Evolutionary conservation across 139 green algal species (phyloP), one percentile per base, ranked within the genome.

Genomic region (Chlorella sp.): DNA sequence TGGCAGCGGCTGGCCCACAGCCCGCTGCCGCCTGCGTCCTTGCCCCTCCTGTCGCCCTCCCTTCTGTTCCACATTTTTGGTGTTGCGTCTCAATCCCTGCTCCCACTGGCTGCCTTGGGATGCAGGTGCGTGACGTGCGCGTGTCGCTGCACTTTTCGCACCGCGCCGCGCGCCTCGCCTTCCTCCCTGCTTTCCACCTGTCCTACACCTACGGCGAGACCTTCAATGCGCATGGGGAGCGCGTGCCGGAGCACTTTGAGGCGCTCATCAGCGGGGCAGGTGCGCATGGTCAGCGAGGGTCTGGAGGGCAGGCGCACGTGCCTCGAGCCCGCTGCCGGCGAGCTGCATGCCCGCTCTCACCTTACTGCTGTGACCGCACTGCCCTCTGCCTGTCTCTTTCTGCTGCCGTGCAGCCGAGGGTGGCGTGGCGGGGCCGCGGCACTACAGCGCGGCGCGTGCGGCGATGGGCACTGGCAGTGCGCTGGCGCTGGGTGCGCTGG

Each of bases 211-310:
- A 82, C 58, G 84, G 84, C 5, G 71, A 84, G 63, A 50, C 58
- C 21, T 79, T 86, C 67, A 87, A 85, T 45, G 63, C 31, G n/a
- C 78, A 85, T 35, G 74, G 81, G 0, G 84, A 88, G 73, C 75
- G 84, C 1, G 67, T 62, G 42, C 71, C 76, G 17, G 51, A 86
- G 3, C 29, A 48, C 12, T 87, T 74, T 60, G 50, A 83, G 75
- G 79, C 71, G 5, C 15, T 71, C 3, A 58, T 82, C 19, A 56
- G 58, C 51, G 77, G 77, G 1, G 38, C 58, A 36, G 55, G 77
- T 73, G 61, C 40, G 48, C 0, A 8, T 27, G 33, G 55, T 31
- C 21, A 14, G 19, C 17, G 25, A 31, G 19, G 11, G 55, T 62
- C 21, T 5, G 55, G 55, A 11, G 55, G 11, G 19, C 21, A 11